A percentile compares a stretch with the other conserved stretches of the same genome.
These are phyloP conservation scores for Coprinellus aureogranulatus DNA, from an alignment of 768 basidiomycete genomes.

Conservation along the genomic window DNA sequence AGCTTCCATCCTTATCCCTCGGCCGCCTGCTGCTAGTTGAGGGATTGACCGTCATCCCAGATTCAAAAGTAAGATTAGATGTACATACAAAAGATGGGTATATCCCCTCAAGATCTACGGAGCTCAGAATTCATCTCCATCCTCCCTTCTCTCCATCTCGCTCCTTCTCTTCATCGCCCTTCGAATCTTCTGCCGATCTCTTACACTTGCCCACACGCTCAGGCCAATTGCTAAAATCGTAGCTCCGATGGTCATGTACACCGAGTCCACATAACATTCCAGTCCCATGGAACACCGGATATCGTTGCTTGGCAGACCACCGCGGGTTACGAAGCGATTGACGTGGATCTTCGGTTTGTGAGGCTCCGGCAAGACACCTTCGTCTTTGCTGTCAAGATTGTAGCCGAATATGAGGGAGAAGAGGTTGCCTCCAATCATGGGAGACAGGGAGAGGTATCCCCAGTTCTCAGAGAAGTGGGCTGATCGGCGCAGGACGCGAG, in stretches of 20 bases:
- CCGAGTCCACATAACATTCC: conserved; percentile 57
- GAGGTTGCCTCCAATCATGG: conserved; percentile 76
- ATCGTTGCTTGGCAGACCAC: conserved; percentile 2
- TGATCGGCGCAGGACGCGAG: conserved; percentile 5
- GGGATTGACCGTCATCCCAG: too few species aligned
- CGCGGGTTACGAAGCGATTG: neutral
- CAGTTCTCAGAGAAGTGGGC: conserved; percentile 76
- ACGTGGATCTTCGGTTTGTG: neutral
- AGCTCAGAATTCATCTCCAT: neutral
- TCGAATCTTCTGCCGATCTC: conserved; percentile 39
- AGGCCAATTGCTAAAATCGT: conserved; percentile 45
- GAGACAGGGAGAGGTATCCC: conserved; percentile 74
- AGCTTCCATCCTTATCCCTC: too few species aligned
- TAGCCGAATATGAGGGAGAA: conserved; percentile 83
- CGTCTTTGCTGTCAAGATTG: conserved; percentile 71
- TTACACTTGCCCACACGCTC: conserved; percentile 50
- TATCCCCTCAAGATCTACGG: neutral
- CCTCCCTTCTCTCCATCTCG: neutral
- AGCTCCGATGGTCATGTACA: conserved; percentile 51
- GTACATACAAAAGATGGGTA: too few species aligned
- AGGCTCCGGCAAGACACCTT: conserved; percentile 13
- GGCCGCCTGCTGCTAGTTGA: too few species aligned
- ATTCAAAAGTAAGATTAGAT: too few species aligned
- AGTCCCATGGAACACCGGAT: conserved; percentile 54
- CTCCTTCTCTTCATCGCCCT: conserved; percentile 2